Evolutionary conservation across 164 flowering plant species (phyloP).

Genomic region (Brasenia schreberi): DNA sequence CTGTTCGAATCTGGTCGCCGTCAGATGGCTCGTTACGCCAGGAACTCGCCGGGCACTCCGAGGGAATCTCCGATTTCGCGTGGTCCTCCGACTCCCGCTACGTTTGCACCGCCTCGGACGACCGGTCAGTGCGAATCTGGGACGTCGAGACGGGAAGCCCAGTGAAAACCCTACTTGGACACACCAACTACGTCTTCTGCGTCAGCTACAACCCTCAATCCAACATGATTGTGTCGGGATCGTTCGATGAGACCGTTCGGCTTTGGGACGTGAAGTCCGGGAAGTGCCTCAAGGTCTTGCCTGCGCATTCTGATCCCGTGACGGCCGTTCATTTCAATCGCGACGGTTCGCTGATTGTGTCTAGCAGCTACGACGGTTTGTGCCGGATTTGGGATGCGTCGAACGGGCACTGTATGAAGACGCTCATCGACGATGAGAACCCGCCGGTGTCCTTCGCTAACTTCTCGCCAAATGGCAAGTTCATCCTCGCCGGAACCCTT

Average conservation of each 20-base stretch:
- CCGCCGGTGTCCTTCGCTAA: constrained; percentile 86
- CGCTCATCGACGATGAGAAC: constrained; percentile 90
- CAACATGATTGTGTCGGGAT: constrained; percentile 77
- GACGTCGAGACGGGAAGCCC: constrained; percentile 46
- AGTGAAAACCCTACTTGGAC: constrained; percentile 65
- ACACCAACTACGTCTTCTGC: constrained; percentile 93
- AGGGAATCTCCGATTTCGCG: constrained; percentile 81
- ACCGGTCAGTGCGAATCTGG: constrained; percentile 73
- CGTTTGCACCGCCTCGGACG: constrained; percentile 85
- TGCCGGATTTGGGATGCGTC: constrained; percentile 93
- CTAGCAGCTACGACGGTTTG: constrained; percentile 87
- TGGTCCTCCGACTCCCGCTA: constrained; percentile 76
- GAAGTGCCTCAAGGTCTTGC: constrained; percentile 82
- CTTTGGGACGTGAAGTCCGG: constrained; percentile 92
- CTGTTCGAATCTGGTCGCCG: constrained; percentile 44
- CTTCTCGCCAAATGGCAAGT: constrained; percentile 95
- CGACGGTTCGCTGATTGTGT: constrained; percentile 67
- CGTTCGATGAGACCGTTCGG: constrained; percentile 94
- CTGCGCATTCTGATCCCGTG: constrained; percentile 94
- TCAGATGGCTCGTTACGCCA: constrained; percentile 25
- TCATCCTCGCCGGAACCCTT: constrained; percentile 79
- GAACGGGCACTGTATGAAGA: constrained; percentile 93
- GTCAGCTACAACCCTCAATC: constrained; percentile 81
- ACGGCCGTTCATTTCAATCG: constrained; percentile 69
- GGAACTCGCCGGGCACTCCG: constrained; percentile 50